These are phyloP conservation scores for Pichia sp. DNA, from an alignment of 1,139 yeast species.

Conservation along the genomic window DNA sequence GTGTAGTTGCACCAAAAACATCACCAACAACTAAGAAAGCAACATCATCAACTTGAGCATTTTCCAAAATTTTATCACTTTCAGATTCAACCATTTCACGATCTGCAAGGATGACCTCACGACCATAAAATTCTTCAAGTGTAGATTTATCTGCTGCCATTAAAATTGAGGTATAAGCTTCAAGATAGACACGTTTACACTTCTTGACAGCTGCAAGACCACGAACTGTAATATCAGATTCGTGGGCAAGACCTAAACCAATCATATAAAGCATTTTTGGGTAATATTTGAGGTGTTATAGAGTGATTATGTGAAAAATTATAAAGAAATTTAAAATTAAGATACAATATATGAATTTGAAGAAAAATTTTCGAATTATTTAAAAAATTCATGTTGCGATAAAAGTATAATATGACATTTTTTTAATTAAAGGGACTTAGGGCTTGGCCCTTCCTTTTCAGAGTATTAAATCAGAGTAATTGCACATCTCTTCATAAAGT, in stretches of 20 bases:
- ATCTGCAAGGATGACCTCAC: constrained; percentile 82
- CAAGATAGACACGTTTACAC: constrained; percentile 85
- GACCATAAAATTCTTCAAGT: constrained; percentile 76
- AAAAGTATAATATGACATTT: background rate
- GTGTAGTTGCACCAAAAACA: constrained; percentile 97
- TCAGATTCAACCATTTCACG: constrained; percentile 91
- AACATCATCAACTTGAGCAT: constrained; percentile 73
- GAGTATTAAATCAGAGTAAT: background rate
- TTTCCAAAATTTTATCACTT: constrained; percentile 70
- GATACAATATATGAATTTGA: background rate
- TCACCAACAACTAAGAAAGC: constrained; percentile 97
- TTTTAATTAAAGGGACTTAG: background rate
- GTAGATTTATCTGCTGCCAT: constrained; percentile 79
- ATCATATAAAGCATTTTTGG: constrained; percentile 71
- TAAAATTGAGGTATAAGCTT: constrained; percentile 89
- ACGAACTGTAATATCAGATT: constrained; percentile 86
- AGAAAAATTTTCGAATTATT: background rate
- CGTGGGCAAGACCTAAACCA: constrained; percentile 88
- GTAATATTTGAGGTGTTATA: background rate
- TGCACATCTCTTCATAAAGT: background rate
- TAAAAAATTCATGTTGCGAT: background rate
- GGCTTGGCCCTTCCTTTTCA: background rate
- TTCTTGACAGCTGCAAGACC: constrained; percentile 79
- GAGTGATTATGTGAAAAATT: background rate
- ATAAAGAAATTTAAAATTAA: background rate